Conservation (phyloP, 169 alveolate genomes). For the Cryptosporidium ryanae region DNA sequence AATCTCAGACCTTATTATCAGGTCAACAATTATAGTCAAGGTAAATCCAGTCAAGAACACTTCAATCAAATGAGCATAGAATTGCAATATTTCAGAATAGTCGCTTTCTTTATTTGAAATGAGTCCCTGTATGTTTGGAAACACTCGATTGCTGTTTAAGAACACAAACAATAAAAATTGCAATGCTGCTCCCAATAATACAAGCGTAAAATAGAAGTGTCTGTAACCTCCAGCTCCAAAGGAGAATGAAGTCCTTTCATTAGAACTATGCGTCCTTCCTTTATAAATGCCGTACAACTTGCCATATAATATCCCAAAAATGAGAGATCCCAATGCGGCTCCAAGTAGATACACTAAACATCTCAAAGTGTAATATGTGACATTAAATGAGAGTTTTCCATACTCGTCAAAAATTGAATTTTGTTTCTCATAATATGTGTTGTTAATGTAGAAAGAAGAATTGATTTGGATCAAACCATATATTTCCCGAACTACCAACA, state of each 20-base stretch:
- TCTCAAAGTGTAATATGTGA: conserved; percentile 18
- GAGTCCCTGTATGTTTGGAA: too few species aligned
- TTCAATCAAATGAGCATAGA: conserved; percentile 4
- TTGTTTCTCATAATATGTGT: not conserved
- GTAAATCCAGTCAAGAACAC: conserved; percentile 23
- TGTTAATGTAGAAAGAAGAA: conserved; percentile 35
- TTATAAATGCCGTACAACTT: not conserved
- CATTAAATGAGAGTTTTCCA: conserved; percentile 1
- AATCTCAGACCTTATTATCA: conserved; percentile 22
- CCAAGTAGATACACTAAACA: conserved; percentile 46
- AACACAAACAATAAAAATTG: too few species aligned
- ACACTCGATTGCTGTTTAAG: too few species aligned
- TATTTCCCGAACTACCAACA: conserved; percentile 24
- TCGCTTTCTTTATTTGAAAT: too few species aligned
- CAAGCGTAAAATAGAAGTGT: not conserved
- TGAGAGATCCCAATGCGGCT: conserved; percentile 62
- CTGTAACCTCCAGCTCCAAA: conserved; percentile 25
- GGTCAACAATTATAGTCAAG: conserved; percentile 3
- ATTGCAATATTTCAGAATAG: not conserved
- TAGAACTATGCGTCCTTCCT: not conserved
- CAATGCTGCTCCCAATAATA: not conserved
- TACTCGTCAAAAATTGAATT: too few species aligned
- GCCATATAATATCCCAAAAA: conserved; percentile 20
- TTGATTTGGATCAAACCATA: conserved; percentile 23
- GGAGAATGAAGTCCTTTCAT: not conserved